Conservation (phyloP, 164 flowering plant species). For the Umbellularia californica region DNA sequence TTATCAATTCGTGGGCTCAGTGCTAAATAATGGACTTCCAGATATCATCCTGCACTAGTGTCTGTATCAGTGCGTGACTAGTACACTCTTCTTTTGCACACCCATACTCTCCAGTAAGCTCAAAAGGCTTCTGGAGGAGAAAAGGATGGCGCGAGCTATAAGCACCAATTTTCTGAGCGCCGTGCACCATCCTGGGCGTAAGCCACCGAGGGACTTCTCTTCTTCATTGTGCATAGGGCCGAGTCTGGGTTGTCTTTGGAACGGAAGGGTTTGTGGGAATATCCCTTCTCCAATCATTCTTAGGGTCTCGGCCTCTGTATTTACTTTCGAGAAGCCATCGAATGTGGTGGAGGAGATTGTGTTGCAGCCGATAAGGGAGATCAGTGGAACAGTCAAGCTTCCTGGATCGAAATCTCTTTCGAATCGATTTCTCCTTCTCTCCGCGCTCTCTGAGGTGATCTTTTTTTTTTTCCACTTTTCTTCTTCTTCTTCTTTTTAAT, state of each 20-base stretch:
- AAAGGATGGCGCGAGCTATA: constrained; percentile 24
- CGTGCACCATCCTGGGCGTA: not conserved
- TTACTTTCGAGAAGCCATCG: constrained; percentile 64
- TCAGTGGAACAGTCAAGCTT: constrained; percentile 70
- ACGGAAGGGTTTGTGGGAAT: constrained; percentile 1
- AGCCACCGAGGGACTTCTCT: constrained; percentile 16
- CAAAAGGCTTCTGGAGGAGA: not conserved
- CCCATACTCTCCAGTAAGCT: not conserved
- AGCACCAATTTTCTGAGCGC: constrained; percentile 9
- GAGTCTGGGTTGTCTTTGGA: constrained; percentile 23
- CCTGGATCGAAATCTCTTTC: constrained; percentile 97
- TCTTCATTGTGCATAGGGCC: constrained; percentile 37
- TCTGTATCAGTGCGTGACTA: too few relatives aligned
- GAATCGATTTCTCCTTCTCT: constrained; percentile 88
- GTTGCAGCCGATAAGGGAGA: constrained; percentile 83
- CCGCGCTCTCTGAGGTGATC: constrained; percentile 89
- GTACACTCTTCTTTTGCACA: not conserved
- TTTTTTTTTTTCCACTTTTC: not conserved
- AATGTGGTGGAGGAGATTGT: constrained; percentile 62
- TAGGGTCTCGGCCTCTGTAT: constrained; percentile 55
- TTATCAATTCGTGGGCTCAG: too few relatives aligned
- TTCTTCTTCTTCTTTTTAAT: too few relatives aligned
- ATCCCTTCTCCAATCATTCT: constrained; percentile 8
- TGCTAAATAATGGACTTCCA: too few relatives aligned
- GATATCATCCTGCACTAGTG: not conserved